phyloP scores from a whole-genome alignment of 2,329 filamentous ascomycete genomes.

The Pezicula neosporulosa region DNA sequence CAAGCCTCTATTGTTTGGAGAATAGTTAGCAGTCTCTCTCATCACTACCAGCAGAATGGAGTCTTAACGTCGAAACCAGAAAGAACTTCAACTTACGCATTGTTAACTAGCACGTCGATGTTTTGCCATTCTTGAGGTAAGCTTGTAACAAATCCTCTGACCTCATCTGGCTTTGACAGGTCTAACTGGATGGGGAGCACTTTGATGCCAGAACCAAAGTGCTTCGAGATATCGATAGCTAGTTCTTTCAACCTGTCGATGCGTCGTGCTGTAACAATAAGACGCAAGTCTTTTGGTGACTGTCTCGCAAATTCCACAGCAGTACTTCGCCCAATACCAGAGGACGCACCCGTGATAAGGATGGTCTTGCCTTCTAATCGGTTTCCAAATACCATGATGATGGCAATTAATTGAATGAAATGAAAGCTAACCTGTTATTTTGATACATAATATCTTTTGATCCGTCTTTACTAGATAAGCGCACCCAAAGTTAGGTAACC shows the following conservation, averaged over 20 bases:
- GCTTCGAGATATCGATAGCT: slow-evolving; percentile 69
- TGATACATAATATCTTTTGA: too few relatives aligned
- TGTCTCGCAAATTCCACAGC: slow-evolving; percentile 94
- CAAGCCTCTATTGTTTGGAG: slow-evolving; percentile 58
- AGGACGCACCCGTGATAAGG: slow-evolving; percentile 86
- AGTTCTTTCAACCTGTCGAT: slow-evolving; percentile 75
- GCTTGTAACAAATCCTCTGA: slow-evolving; percentile 66
- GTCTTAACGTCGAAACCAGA: not conserved
- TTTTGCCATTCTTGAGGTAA: slow-evolving; percentile 80
- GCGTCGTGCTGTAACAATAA: slow-evolving; percentile 86
- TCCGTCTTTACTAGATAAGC: too few relatives aligned
- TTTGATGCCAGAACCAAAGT: slow-evolving; percentile 77
- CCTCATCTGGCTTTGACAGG: slow-evolving; percentile 74
- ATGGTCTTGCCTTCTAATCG: slow-evolving; percentile 93
- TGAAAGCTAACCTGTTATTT: too few relatives aligned
- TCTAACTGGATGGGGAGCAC: slow-evolving; percentile 83
- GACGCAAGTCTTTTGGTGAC: slow-evolving; percentile 71
- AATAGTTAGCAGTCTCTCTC: too few relatives aligned
- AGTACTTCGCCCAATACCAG: slow-evolving; percentile 81
- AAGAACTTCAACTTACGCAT: slow-evolving; percentile 63
- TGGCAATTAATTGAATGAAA: too few relatives aligned
- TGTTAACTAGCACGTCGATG: slow-evolving; percentile 90
- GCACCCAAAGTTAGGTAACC: too few relatives aligned
- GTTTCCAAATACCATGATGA: slow-evolving; percentile 35
- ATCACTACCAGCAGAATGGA: not conserved